phyloP scores from a whole-genome alignment of 2,329 filamentous ascomycete species.

The Ceratocystis cubensis region DNA sequence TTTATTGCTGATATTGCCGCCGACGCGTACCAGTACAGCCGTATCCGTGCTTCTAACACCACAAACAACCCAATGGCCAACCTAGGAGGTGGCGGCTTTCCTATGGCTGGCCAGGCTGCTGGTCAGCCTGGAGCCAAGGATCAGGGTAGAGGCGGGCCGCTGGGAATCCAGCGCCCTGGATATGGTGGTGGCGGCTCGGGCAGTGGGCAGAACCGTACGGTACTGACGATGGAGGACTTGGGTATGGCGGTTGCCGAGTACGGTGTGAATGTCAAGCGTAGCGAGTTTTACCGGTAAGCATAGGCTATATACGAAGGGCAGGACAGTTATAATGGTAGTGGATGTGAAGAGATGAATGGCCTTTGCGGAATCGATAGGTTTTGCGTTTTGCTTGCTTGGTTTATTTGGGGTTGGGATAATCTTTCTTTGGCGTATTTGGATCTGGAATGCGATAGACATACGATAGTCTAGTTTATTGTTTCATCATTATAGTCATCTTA shows the following conservation, averaged over 20 bases:
- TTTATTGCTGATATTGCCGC: constrained; percentile 96
- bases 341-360: not conserved
- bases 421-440: constrained; percentile 12
- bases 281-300: constrained; percentile 78
- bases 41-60: constrained; percentile 85
- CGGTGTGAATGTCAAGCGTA: constrained; percentile 91
- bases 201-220: constrained; percentile 77
- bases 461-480: constrained; percentile 7
- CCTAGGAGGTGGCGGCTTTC: constrained; percentile 61
- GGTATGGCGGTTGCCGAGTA: constrained; percentile 98
- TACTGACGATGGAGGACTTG: constrained; percentile 95
- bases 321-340: not conserved
- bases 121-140: constrained; percentile 44
- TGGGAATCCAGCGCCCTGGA: constrained; percentile 64
- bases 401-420: not conserved
- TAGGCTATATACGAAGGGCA: no score
- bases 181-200: constrained; percentile 83
- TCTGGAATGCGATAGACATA: constrained; percentile 8
- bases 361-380: not conserved
- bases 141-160: constrained; percentile 45
- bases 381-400: not conserved
- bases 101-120: constrained; percentile 48
- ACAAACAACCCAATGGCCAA: constrained; percentile 82
- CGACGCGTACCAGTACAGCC: constrained; percentile 94
- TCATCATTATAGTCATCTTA: not conserved